Percentiles rank a stretch among this genome's conserved stretches.
Conservation (phyloP, 768 basidiomycete species). For the Leucocoprinus sp. region DNA sequence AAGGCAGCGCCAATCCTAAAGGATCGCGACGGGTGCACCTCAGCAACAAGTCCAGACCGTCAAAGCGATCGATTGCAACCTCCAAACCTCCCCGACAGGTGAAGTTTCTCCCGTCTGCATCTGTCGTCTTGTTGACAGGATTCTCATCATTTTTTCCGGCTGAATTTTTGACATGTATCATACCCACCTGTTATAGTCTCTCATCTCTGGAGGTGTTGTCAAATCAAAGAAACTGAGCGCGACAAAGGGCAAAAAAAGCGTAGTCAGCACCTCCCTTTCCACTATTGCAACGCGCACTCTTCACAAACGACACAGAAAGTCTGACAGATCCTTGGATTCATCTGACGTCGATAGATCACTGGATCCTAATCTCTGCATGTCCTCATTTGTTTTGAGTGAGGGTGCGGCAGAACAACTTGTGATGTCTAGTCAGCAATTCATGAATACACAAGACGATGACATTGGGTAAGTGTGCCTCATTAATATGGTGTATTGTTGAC, state of each 20-base stretch:
- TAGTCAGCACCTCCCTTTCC: slow-evolving; percentile 1
- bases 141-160: slow-evolving; percentile 10
- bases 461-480: slow-evolving; percentile 31
- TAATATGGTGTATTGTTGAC: not conserved
- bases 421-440: slow-evolving; percentile 39
- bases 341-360: slow-evolving; percentile 12
- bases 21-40: not conserved
- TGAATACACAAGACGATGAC: slow-evolving; percentile 20
- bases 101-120: not conserved
- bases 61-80: not conserved
- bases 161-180: not conserved
- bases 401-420: slow-evolving; percentile 42
- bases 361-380: slow-evolving; percentile 22
- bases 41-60: not conserved
- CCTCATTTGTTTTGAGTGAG: slow-evolving; percentile 19
- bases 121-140: slow-evolving; percentile 14
- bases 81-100: slow-evolving; percentile 2
- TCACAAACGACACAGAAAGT: slow-evolving; percentile 10
- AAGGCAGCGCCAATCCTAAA: not conserved
- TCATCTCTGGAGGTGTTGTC: slow-evolving; percentile 2
- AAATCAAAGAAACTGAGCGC: slow-evolving; percentile 9
- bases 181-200: not conserved
- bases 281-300: slow-evolving; percentile 9
- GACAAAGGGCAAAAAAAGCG: not conserved
- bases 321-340: slow-evolving; percentile 13